These are phyloP conservation scores for Epichloe glyceriae DNA, from an alignment of 2,329 filamentous ascomycete species.

Conservation along the genomic window DNA sequence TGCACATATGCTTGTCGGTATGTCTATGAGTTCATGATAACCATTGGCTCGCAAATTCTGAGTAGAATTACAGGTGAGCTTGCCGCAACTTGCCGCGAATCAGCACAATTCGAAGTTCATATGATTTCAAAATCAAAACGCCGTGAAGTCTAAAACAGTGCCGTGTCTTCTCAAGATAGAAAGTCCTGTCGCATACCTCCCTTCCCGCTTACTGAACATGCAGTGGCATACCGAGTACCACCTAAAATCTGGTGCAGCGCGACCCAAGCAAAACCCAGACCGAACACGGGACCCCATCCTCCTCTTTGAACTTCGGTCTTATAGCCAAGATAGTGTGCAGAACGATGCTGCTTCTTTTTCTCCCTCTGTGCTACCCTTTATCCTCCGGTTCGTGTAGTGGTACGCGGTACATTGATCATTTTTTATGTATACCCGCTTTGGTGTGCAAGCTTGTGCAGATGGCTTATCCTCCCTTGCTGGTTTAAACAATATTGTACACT, in stretches of 20 bases:
- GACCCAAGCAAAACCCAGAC: not conserved
- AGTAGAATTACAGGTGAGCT: not conserved
- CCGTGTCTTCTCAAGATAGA: too few relatives aligned
- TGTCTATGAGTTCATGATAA: not conserved
- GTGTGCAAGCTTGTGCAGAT: not conserved
- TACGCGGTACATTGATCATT: too few relatives aligned
- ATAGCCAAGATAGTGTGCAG: not conserved
- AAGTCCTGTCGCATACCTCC: too few relatives aligned
- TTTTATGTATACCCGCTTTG: not conserved
- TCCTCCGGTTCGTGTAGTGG: too few relatives aligned
- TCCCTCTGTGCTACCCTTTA: too few relatives aligned
- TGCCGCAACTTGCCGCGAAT: not conserved
- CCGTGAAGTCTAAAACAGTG: too few relatives aligned
- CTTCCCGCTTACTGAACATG: too few relatives aligned
- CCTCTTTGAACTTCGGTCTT: not conserved
- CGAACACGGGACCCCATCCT: not conserved
- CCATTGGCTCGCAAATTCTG: not conserved
- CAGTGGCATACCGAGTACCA: too few relatives aligned
- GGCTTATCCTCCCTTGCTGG: not conserved
- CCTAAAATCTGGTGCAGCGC: not conserved
- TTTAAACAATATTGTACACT: constrained; percentile 64
- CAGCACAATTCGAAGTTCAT: not conserved
- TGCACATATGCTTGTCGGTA: not conserved
- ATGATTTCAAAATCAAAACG: not conserved
- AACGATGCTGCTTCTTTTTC: not conserved